Conservation (phyloP, 805 yeast species). For the Yarrowia sp. region DNA sequence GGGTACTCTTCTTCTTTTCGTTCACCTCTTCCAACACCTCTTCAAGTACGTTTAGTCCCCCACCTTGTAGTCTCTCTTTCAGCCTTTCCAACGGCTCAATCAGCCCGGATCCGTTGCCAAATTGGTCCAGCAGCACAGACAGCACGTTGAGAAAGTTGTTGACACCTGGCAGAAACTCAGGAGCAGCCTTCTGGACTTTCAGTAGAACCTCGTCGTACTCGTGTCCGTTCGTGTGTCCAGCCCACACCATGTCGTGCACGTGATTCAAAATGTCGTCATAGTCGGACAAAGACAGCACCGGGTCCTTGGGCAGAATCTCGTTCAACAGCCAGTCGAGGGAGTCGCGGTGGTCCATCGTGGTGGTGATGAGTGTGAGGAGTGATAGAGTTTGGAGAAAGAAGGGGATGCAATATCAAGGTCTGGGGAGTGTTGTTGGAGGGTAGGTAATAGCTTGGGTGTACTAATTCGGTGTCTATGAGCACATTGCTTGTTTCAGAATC, state of each 20-base stretch:
- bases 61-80: background rate
- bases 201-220: constrained; percentile 26
- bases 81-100: constrained; percentile 12
- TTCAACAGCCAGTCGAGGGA: constrained; percentile 35
- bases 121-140: constrained; percentile 7
- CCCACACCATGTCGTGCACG: constrained; percentile 27
- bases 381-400: background rate
- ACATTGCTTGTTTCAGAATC: no score
- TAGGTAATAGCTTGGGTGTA: no score
- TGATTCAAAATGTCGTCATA: constrained; percentile 31
- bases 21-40: constrained; percentile 7
- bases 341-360: constrained; percentile 25
- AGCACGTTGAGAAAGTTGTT: constrained; percentile 27
- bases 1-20: background rate
- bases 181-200: constrained; percentile 17
- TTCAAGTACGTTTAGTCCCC: background rate
- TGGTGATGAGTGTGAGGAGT: background rate
- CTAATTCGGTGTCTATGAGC: no score
- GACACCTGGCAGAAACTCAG: constrained; percentile 10
- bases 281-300: constrained; percentile 6
- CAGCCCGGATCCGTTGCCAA: constrained; percentile 14
- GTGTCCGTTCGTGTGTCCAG: constrained; percentile 3
- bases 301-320: constrained; percentile 24
- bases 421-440: no score
- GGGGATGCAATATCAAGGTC: no score